Base-by-base conservation (phyloP, 306 rosid species). In the Comarum palustre region DNA sequence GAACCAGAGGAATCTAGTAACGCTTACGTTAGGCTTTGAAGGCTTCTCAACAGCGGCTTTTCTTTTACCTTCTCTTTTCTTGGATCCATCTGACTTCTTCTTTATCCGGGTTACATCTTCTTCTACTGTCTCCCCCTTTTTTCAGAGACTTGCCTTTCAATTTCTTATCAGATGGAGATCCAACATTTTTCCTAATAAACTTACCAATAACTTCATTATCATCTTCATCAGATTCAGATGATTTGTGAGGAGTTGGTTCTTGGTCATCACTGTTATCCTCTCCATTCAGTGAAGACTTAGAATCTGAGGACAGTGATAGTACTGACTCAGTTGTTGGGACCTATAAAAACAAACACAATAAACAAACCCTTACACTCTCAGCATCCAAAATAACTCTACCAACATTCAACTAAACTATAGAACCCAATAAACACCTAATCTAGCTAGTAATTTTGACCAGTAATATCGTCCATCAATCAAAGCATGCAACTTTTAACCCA, bases 251-350 rank as follows among this genome's bases (percentile, higher is more conserved):
- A 66, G 84, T 78, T 25, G 80, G 60, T 67, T 76, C 95, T 57
- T 72, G 85, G 61, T 54, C 61, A 70, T 75, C 82, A 66, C 55
- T 20, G 50, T 64, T 48, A 69, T 85, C 77, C 47, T 73, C 85
- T 73, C 55, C 47, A 71, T 77, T 78, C 19, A 42, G 82, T 25
- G 84, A 80, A 29, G 80, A 77, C 81, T 54, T 83, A 14, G 98
- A 90, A 82, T 82, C 84, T 12, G 96, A 85, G 19, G 98, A 90
- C 63, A 93, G 51, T 2, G 68, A 32, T 80, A 87, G 19, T 1
- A 83, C 71, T 27, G 94, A 78, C 69, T 51, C 68, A 72, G 89
- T 48, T 19, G 89, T 88, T 16, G 74, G 96, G 4, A 70, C 89
- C 98, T 90, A 68, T 29, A 79, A 82, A 82, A 81, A 77, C 79